Evolutionary conservation across 805 yeast genomes (phyloP).

Genomic region (Zygoascus biomembranicola): DNA sequence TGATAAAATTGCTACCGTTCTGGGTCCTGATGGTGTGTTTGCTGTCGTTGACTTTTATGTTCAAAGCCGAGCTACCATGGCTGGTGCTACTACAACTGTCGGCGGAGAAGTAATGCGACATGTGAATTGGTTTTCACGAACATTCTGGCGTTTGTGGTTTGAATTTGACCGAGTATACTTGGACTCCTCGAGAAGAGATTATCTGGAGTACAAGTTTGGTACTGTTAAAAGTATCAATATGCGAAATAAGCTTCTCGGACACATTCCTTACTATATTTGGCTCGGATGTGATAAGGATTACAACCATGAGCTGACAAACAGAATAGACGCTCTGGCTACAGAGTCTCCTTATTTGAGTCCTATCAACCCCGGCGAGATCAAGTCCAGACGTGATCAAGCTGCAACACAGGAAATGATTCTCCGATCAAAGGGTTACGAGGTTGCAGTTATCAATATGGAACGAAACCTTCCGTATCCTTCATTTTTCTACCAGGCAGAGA

Average conservation of each 20-base stretch:
- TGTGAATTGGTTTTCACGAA: slow-evolving; percentile 67
- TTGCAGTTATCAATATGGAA: slow-evolving; percentile 53
- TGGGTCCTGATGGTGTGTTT: slow-evolving; percentile 49
- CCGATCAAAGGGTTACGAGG: slow-evolving; percentile 61
- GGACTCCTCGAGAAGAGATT: slow-evolving; percentile 75
- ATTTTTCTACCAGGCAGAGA: slow-evolving; percentile 65
- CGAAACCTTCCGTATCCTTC: slow-evolving; percentile 74
- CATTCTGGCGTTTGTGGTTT: slow-evolving; percentile 84
- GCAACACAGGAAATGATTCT: slow-evolving; percentile 6
- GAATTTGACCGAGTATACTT: slow-evolving; percentile 74
- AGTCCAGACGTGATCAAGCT: slow-evolving; percentile 3
- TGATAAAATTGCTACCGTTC: slow-evolving; percentile 53
- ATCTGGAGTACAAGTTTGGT: slow-evolving; percentile 74
- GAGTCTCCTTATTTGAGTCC: slow-evolving; percentile 80
- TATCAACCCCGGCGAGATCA: slow-evolving; percentile 9
- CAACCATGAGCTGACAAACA: slow-evolving; percentile 39
- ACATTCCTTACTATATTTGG: slow-evolving; percentile 80
- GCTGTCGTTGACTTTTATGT: slow-evolving; percentile 77
- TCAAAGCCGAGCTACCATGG: slow-evolving; percentile 53
- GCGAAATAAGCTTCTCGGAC: slow-evolving; percentile 57
- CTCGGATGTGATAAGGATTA: slow-evolving; percentile 59
- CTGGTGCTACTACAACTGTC: slow-evolving; percentile 63
- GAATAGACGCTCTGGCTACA: slow-evolving; percentile 64
- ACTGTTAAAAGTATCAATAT: slow-evolving; percentile 67
- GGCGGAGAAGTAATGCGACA: slow-evolving; percentile 70